Percentiles rank a stretch among this genome's conserved stretches.
Evolutionary conservation across 2,329 filamentous ascomycete species (phyloP).

Genomic region (Neurospora sp.): DNA sequence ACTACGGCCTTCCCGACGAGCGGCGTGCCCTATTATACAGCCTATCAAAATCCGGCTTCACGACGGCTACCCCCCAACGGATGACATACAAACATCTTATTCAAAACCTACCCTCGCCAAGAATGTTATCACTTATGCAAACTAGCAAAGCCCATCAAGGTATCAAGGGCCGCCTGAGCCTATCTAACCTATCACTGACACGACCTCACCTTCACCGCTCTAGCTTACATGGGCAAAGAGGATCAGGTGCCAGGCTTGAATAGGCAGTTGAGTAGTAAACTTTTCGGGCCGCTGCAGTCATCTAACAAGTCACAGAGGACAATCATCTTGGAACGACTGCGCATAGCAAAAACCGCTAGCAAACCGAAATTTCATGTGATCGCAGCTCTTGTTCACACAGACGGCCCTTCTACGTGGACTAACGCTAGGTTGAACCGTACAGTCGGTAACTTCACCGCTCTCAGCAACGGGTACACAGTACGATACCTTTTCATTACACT

Average conservation of each 20-base stretch:
- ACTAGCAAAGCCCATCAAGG: neutral
- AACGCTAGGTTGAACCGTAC: neutral
- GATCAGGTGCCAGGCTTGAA: neutral
- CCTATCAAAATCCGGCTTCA: neutral
- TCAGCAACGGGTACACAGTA: neutral
- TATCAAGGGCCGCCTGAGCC: neutral
- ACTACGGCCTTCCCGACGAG: neutral
- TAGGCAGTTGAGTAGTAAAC: neutral
- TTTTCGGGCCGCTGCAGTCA: neutral
- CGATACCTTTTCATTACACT: neutral
- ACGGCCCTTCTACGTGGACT: neutral
- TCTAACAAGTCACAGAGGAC: neutral
- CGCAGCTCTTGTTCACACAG: neutral
- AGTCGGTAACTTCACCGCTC: neutral
- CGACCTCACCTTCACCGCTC: neutral
- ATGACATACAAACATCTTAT: neutral
- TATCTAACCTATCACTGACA: neutral
- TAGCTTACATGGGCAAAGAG: neutral
- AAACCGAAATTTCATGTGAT: neutral
- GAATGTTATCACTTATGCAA: neutral
- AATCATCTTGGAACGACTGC: neutral
- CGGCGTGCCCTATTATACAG: neutral
- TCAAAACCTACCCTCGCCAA: neutral
- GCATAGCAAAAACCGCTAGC: neutral
- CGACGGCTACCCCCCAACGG: neutral